Evolutionary conservation across 495 filamentous ascomycete genomes (phyloP).

Genomic region (Neohortaea acidophila): DNA sequence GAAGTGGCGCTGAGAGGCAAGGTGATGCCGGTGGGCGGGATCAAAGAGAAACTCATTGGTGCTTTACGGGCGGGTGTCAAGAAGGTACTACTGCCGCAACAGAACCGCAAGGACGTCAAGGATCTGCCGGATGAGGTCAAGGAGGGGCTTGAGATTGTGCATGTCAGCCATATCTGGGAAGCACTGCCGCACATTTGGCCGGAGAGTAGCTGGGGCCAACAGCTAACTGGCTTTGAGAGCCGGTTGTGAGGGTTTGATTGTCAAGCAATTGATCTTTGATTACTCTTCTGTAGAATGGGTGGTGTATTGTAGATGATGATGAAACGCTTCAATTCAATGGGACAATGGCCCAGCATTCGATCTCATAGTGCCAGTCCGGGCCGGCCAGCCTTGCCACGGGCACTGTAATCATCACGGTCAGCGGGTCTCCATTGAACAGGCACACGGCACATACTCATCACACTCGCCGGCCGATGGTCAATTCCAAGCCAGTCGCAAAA

Average conservation of each 20-base stretch:
- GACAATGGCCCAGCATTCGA: not conserved
- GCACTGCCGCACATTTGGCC: constrained; percentile 74
- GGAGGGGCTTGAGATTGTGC: constrained; percentile 73
- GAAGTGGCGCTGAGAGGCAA: constrained; percentile 81
- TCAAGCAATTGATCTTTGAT: not conserved
- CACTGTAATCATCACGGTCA: too few relatives aligned
- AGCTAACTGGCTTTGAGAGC: constrained; percentile 47
- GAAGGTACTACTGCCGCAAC: constrained; percentile 73
- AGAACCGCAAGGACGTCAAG: constrained; percentile 85
- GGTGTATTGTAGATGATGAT: too few relatives aligned
- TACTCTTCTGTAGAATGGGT: not conserved
- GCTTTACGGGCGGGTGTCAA: constrained; percentile 87
- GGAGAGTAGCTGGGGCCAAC: constrained; percentile 64
- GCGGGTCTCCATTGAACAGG: too few relatives aligned
- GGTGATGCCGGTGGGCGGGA: constrained; percentile 81
- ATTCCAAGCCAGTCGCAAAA: too few relatives aligned
- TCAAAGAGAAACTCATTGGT: constrained; percentile 97
- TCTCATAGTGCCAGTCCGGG: too few relatives aligned
- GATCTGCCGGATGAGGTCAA: constrained; percentile 85
- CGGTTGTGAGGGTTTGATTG: constrained; percentile 32
- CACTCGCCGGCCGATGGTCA: too few relatives aligned
- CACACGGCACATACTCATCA: too few relatives aligned
- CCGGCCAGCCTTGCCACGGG: too few relatives aligned
- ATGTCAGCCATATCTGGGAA: constrained; percentile 86
- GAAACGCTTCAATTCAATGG: not conserved